Evolutionary conservation across 768 basidiomycete species (phyloP).

Genomic region (Leccinum incarnatum): DNA sequence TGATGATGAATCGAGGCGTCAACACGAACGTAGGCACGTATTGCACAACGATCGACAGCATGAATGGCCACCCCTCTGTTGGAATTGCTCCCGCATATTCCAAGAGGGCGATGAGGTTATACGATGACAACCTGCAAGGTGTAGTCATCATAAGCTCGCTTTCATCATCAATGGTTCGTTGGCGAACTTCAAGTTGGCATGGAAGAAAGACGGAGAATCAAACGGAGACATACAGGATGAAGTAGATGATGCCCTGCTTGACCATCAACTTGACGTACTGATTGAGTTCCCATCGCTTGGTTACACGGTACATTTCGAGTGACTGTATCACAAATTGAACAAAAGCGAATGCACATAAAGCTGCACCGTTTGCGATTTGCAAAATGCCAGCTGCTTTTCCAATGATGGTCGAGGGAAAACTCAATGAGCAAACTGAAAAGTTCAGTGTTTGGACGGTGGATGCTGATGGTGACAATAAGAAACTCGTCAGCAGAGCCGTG

Average conservation of each 20-base stretch:
- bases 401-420: background rate
- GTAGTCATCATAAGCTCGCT: background rate
- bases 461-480: background rate
- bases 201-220: background rate
- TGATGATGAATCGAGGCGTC: constrained; percentile 50
- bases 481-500: background rate
- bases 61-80: background rate
- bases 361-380: background rate
- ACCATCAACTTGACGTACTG: background rate
- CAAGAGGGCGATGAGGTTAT: background rate
- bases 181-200: too few species aligned
- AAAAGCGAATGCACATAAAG: background rate
- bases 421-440: background rate
- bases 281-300: background rate
- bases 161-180: background rate
- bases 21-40: background rate
- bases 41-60: background rate
- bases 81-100: background rate
- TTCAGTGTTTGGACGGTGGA: background rate
- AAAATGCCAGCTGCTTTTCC: background rate
- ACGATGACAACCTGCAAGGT: background rate
- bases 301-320: background rate
- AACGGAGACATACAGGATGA: background rate
- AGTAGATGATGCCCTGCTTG: background rate
- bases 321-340: background rate